Percentiles rank a stretch among this genome's conserved stretches.
Evolutionary conservation across 2,329 filamentous ascomycete genomes (phyloP).

Genomic region (Metarhizium guizhouense): DNA sequence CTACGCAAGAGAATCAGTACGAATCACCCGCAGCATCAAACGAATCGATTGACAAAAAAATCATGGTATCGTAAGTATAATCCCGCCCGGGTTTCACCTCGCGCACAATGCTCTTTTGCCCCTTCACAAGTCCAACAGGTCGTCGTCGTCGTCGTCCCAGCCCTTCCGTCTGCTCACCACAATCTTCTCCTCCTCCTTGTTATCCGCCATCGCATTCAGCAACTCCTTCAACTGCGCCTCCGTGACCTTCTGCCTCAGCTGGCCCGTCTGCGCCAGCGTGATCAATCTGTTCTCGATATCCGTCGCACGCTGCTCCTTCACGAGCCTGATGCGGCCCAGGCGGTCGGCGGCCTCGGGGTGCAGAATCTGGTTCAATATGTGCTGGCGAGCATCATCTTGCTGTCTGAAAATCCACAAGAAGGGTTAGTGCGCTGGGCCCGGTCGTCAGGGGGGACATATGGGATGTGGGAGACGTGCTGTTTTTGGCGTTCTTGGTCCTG

Average conservation of each 20-base stretch:
- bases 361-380: constrained; percentile 85
- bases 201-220: constrained; percentile 74
- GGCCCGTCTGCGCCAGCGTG: constrained; percentile 79
- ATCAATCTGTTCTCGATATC: constrained; percentile 92
- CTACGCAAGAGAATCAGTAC: neutral
- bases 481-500: constrained; percentile 53
- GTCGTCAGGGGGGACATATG: too few relatives aligned
- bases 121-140: constrained; percentile 53
- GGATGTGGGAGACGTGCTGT: constrained; percentile 19
- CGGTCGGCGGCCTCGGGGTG: constrained; percentile 89
- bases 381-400: constrained; percentile 61
- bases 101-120: too few relatives aligned
- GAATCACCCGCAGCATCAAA: neutral
- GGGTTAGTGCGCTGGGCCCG: neutral
- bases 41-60: neutral
- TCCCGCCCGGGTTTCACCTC: neutral
- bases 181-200: constrained; percentile 72
- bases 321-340: constrained; percentile 85
- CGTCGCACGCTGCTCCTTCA: constrained; percentile 82
- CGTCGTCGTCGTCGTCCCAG: constrained; percentile 78
- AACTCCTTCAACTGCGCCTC: constrained; percentile 92
- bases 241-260: constrained; percentile 78
- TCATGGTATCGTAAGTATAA: constrained; percentile 2
- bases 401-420: constrained; percentile 21
- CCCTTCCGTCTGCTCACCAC: constrained; percentile 76